phyloP scores from a whole-genome alignment of 2,329 filamentous ascomycete genomes.

The Penicillium hesseltinei region DNA sequence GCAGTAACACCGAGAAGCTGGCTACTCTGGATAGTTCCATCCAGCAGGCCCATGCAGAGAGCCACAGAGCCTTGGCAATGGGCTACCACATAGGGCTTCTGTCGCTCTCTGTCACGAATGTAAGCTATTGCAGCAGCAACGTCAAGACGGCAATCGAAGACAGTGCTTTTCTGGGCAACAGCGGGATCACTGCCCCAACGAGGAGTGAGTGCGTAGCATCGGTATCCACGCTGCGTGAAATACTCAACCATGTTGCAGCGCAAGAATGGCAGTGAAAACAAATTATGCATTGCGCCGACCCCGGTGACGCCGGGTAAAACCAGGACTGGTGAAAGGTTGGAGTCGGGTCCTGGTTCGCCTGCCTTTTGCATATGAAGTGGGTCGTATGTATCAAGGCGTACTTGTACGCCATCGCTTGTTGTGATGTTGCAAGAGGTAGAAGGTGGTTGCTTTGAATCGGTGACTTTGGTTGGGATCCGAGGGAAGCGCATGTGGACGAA shows the following conservation, averaged over 20 bases:
- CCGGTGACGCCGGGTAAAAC: conserved; percentile 2
- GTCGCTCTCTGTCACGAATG: conserved; percentile 9
- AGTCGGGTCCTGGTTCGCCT: background rate
- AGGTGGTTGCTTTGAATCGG: background rate
- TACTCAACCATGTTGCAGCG: conserved; percentile 11
- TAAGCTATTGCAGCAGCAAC: conserved; percentile 15
- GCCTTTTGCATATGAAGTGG: background rate
- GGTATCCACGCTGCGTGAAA: conserved; percentile 4
- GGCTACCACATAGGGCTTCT: conserved; percentile 18
- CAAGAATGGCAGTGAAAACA: conserved; percentile 2
- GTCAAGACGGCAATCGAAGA: conserved; percentile 11
- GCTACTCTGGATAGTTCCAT: conserved; percentile 17
- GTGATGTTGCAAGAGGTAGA: background rate
- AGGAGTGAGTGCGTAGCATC: conserved; percentile 9
- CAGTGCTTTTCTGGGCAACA: background rate
- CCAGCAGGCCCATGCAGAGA: conserved; percentile 19
- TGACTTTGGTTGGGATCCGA: background rate
- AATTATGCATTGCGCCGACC: background rate
- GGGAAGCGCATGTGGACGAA: background rate
- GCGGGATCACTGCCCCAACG: conserved; percentile 1
- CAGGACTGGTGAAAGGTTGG: background rate
- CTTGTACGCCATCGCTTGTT: background rate
- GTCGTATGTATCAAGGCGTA: background rate
- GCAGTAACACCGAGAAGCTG: conserved; percentile 20
- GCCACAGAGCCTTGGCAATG: conserved; percentile 22